Conservation (phyloP, 2,329 filamentous ascomycete genomes). For the Fusarium sp. region DNA sequence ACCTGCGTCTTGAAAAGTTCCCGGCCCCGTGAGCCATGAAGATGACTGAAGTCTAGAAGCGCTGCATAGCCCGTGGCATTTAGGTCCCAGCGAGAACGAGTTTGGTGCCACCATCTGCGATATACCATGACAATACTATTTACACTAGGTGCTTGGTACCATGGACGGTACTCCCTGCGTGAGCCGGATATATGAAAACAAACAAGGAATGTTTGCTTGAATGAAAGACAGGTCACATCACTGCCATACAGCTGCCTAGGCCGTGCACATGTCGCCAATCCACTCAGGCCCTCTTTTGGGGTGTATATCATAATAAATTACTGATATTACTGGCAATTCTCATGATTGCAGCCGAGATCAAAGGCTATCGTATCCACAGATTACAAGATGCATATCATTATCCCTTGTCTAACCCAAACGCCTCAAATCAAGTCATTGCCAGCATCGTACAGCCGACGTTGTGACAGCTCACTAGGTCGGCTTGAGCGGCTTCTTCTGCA, state of each 20-base stretch:
- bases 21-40: constrained; percentile 14
- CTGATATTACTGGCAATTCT: not conserved
- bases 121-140: constrained; percentile 17
- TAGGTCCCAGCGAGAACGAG: constrained; percentile 20
- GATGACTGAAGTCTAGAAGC: constrained; percentile 5
- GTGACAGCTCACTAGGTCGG: constrained; percentile 29
- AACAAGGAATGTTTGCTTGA: too few species aligned
- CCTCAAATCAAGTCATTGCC: constrained; percentile 1
- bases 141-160: not conserved
- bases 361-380: not conserved
- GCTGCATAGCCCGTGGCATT: constrained; percentile 36
- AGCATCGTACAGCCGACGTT: not conserved
- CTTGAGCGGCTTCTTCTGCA: constrained; percentile 43
- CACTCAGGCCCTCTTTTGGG: too few species aligned
- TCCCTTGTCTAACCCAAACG: constrained; percentile 7
- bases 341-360: not conserved
- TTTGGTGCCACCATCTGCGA: constrained; percentile 16
- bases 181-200: too few species aligned
- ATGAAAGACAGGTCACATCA: too few species aligned
- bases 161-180: too few species aligned
- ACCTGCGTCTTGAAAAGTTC: constrained; percentile 73
- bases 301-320: too few species aligned
- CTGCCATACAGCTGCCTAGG: not conserved
- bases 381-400: not conserved
- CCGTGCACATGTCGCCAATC: too few species aligned